Evolutionary conservation across 805 yeast genomes (phyloP).

Genomic region (Candida broadrunensis): DNA sequence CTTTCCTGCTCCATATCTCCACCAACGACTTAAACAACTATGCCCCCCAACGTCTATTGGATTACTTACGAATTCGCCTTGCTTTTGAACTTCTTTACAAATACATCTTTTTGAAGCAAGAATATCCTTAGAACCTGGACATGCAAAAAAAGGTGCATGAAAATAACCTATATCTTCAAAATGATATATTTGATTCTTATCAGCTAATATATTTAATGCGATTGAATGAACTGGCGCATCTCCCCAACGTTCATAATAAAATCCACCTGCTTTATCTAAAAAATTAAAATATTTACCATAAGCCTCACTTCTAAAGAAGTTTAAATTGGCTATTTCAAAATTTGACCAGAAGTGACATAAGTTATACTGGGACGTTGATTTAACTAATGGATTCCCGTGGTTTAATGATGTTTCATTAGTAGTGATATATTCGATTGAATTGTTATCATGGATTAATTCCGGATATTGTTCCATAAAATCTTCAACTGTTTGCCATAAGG

Average conservation of each 20-base stretch:
- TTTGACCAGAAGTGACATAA: slow-evolving; percentile 67
- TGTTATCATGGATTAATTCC: slow-evolving; percentile 43
- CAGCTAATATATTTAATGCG: slow-evolving; percentile 31
- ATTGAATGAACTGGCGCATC: slow-evolving; percentile 49
- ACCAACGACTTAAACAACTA: slow-evolving; percentile 73
- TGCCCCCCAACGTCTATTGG: slow-evolving; percentile 44
- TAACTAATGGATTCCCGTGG: slow-evolving; percentile 9
- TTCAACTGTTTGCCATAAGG: slow-evolving; percentile 49
- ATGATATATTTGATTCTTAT: slow-evolving; percentile 37
- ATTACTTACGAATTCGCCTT: slow-evolving; percentile 10
- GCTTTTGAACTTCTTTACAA: slow-evolving; percentile 21
- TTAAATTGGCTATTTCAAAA: slow-evolving; percentile 54
- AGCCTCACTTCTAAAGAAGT: slow-evolving; percentile 46
- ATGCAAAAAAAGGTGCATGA: slow-evolving; percentile 41
- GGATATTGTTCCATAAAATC: slow-evolving; percentile 45
- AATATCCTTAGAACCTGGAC: slow-evolving; percentile 35
- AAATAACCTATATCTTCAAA: slow-evolving; percentile 45
- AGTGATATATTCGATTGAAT: slow-evolving; percentile 47
- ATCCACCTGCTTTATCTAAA: slow-evolving; percentile 49
- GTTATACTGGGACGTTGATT: slow-evolving; percentile 39
- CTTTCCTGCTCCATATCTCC: slow-evolving; percentile 68
- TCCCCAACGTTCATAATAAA: slow-evolving; percentile 62
- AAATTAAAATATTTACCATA: slow-evolving; percentile 44
- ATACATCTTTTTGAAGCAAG: slow-evolving; percentile 35
- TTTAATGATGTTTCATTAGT: slow-evolving; percentile 34